A percentile compares a stretch with the other conserved stretches of the same genome.
These are phyloP conservation scores for Blastobotrys capitulatus DNA, from an alignment of 1,139 yeast genomes.

Conservation along the genomic window DNA sequence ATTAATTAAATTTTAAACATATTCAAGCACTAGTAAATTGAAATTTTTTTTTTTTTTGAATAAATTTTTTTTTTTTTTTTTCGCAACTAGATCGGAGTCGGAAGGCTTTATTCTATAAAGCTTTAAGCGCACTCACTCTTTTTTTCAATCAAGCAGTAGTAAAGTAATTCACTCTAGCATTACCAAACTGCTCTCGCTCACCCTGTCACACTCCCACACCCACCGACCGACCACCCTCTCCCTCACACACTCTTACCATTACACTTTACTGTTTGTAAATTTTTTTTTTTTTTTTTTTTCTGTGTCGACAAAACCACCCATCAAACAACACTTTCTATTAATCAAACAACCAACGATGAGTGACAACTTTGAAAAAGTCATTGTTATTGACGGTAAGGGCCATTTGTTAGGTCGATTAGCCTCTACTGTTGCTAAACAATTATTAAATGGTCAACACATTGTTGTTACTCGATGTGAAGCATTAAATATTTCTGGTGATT, in stretches of 20 bases:
- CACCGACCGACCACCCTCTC: too few relatives aligned
- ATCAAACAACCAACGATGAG: conserved; percentile 47
- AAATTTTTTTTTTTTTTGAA: too few relatives aligned
- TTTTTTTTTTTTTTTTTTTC: neutral
- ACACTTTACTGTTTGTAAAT: neutral
- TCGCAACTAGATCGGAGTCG: too few relatives aligned
- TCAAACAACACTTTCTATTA: conserved; percentile 1
- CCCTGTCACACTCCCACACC: too few relatives aligned
- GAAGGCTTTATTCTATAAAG: too few relatives aligned
- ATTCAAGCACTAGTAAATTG: too few relatives aligned
- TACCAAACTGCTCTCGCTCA: too few relatives aligned
- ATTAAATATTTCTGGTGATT: conserved; percentile 98
- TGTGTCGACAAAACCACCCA: neutral
- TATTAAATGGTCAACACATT: conserved; percentile 96
- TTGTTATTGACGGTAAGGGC: conserved; percentile 73
- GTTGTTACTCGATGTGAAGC: conserved; percentile 98
- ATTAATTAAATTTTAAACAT: too few relatives aligned
- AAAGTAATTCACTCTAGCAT: too few relatives aligned
- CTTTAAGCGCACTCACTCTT: too few relatives aligned
- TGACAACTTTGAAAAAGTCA: conserved; percentile 84
- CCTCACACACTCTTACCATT: neutral
- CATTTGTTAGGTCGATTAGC: conserved; percentile 99
- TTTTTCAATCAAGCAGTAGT: too few relatives aligned
- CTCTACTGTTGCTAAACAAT: conserved; percentile 96
- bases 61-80: too few relatives aligned